These are phyloP conservation scores for Parvularia atlantis DNA, from an alignment of 78 protist genomes.

Conservation along the genomic window DNA sequence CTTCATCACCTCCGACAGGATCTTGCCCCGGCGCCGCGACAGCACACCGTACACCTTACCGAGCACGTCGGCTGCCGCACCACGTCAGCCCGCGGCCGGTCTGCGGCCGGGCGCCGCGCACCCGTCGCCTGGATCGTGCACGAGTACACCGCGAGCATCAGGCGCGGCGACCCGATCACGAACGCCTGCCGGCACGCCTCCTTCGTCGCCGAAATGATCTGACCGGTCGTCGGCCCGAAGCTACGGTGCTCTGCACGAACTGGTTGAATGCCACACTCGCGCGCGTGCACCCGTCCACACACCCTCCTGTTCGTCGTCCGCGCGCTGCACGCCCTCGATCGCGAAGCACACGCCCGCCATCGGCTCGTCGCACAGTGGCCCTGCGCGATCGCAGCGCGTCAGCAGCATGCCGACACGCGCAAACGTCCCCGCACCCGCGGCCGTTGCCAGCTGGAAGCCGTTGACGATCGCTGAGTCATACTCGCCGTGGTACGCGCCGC, in stretches of 20 bases:
- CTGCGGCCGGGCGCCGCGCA: not conserved
- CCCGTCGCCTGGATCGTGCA: slow-evolving; percentile 65
- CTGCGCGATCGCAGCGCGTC: too few relatives aligned
- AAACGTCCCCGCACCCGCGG: not conserved
- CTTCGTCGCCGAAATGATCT: slow-evolving; percentile 55
- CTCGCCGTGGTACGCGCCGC: not conserved
- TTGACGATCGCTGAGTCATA: slow-evolving; percentile 26
- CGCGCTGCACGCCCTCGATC: slow-evolving; percentile 24
- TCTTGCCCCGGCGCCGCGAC: slow-evolving; percentile 53
- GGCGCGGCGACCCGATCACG: slow-evolving; percentile 43
- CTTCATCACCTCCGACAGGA: slow-evolving; percentile 65
- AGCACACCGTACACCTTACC: slow-evolving; percentile 87
- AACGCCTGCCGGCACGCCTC: slow-evolving; percentile 68
- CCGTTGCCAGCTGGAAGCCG: slow-evolving; percentile 87
- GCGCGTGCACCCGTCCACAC: not conserved
- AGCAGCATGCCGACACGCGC: not conserved
- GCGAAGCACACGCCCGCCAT: slow-evolving; percentile 74
- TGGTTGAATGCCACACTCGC: slow-evolving; percentile 1
- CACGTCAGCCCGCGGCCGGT: not conserved
- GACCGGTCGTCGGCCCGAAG: slow-evolving; percentile 39
- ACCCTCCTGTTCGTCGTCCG: not conserved
- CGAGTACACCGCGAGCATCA: slow-evolving; percentile 74
- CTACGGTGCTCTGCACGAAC: not conserved
- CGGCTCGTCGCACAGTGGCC: slow-evolving; percentile 97
- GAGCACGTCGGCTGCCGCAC: slow-evolving; percentile 25